Base-by-base conservation (phyloP, 805 yeast genomes). In the Metschnikowia rubicola region DNA sequence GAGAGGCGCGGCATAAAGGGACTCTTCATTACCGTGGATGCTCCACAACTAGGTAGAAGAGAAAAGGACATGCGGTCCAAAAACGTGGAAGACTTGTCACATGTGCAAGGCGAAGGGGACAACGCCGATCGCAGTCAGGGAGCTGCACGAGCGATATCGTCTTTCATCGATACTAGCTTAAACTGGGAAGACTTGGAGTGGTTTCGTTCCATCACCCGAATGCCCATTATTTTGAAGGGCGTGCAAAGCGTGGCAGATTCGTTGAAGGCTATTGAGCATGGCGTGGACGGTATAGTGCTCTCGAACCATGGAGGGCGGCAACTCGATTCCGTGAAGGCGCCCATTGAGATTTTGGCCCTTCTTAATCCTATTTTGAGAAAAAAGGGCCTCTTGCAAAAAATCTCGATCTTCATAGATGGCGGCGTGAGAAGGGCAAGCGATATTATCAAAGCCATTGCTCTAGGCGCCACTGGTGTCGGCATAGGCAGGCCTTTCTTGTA, bases 1-100 rank as follows among this genome's bases (percentile, higher is more conserved):
- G 74, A 73, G 42, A 55, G 56, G 12, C 58, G 67, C 11, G 73
- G 73, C 8, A 62, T 75, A 42, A 74, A 73, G 54, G 83, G 74
- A 0, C 51, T 80, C 3, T 75, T 78, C 48, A 70, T 80, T 44
- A 80, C 84, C 3, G 79, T 79, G 13, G 85, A 80, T 56, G 71
- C 80, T 17, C 79, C 83, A 0, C 71, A 70, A 40, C 65, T 79
- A 40, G 85, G 85, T 1, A 80, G 94, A 53, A 80, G 97, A 57
- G 97, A 91, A 65, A 90, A 88, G 65, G 96, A 89, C 60, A 79
- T 80, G 80, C 78, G 88, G 52, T 66, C 81, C 46, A 85, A 75
- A 12, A 56, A 58, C 38, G 53, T 64, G 29, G 62, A 54, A 36
- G 68, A 63, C 39, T 30, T 56, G 13, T 52, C 61, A 2, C 59